Evolutionary conservation across 345 rosid species (phyloP).

Genomic region (Isatis tinctoria): DNA sequence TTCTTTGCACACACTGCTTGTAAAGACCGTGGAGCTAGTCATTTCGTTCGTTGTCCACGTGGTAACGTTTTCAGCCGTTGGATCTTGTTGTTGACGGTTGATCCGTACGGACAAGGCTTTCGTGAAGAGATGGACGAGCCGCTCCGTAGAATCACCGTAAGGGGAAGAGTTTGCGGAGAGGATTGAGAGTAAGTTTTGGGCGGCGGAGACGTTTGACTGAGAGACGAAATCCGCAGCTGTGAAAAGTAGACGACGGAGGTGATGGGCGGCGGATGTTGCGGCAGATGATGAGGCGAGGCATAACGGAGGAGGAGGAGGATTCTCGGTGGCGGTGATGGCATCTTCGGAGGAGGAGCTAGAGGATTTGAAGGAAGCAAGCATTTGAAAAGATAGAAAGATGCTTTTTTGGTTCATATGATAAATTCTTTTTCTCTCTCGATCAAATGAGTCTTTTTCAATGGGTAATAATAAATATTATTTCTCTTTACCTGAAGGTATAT

Average conservation of each 20-base stretch:
- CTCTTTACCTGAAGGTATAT: constrained; percentile 34
- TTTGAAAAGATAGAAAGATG: constrained; percentile 34
- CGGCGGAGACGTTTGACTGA: constrained; percentile 68
- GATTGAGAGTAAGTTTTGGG: constrained; percentile 56
- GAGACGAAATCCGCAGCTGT: constrained; percentile 66
- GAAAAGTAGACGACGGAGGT: constrained; percentile 68
- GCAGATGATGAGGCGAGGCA: constrained; percentile 25
- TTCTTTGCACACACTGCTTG: constrained; percentile 35
- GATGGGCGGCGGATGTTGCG: constrained; percentile 29
- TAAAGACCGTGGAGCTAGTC: constrained; percentile 28
- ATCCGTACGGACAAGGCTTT: constrained; percentile 75
- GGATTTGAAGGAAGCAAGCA: constrained; percentile 33
- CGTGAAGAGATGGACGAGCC: constrained; percentile 68
- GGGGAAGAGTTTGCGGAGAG: constrained; percentile 62
- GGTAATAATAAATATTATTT: constrained; percentile 26
- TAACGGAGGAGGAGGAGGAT: constrained; percentile 30
- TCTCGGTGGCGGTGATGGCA: constrained; percentile 17
- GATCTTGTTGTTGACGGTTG: constrained; percentile 33
- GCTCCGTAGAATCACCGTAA: constrained; percentile 72
- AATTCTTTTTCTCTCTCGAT: constrained; percentile 31
- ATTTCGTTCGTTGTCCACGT: constrained; percentile 20
- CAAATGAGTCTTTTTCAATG: constrained; percentile 37
- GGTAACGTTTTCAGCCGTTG: constrained; percentile 6
- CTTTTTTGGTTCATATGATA: constrained; percentile 21
- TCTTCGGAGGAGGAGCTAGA: constrained; percentile 39